Base-by-base conservation (phyloP, 352 stramenopile species). In the Hyaloperonospora brassicae region DNA sequence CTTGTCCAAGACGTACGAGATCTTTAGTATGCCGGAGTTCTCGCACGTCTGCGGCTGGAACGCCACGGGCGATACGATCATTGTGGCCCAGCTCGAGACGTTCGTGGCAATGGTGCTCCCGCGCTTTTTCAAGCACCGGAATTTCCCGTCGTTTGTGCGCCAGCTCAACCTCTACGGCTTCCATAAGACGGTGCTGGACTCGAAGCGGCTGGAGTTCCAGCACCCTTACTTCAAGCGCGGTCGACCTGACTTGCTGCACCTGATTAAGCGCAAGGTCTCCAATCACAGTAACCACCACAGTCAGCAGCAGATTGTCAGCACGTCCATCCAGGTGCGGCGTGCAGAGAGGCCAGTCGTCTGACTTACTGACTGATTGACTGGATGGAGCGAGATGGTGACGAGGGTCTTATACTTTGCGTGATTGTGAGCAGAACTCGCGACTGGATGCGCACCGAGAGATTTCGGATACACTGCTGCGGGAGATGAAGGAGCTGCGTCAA, bases 161-260 rank as follows among this genome's bases (percentile, higher is more conserved):
- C 89, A 97, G 70, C 73, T 97, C 27, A 97, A 97, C 63, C 83
- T 97, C 52, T 95, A 97, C 59, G 86, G 89, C 47, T 97, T 97
- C 65, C 78, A 93, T 60, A 97, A 97, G 70, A 94, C 85, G 35
- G 81, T 94, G 50, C 74, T 93, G 39, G 90, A 97, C 68, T 93
- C 89, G 40, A 95, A 93, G 64, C 78, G 83, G 21, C 71, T 93
- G n/a, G 89, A 97, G 70, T 97, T 97, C 68, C 84, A 89, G 66
- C 90, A 97, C 55, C 83, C 84, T 49, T 89, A 91, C 68, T 97
- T 97, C 54, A 89, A 93, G 59, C 76, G 85, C 36, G 85, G 87
- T 23, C 73, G 84, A 7, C 84, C 80, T 0, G 84, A 96, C 51
- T 57, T 96, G 45, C 66, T 96, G 25, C 79, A 86, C 49, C 71